phyloP scores from a whole-genome alignment of 495 filamentous ascomycete genomes.

The Penicillium dipodomyicola region DNA sequence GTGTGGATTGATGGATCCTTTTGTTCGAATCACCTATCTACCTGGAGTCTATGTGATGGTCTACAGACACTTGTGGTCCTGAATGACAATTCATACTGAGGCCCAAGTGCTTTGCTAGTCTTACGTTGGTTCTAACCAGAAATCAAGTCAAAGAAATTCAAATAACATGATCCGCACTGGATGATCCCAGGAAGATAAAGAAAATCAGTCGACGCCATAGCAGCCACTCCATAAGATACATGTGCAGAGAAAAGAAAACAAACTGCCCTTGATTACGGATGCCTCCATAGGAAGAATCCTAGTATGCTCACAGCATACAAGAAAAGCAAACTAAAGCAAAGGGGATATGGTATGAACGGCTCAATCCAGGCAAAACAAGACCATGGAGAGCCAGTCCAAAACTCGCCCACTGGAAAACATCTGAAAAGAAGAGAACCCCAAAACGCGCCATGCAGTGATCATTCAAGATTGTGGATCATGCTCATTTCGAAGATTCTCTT shows the following conservation, averaged over 20 bases:
- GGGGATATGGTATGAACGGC: slow-evolving; percentile 9
- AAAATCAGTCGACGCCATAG: slow-evolving; percentile 28
- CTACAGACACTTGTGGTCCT: neutral
- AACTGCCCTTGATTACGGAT: neutral
- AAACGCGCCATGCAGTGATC: slow-evolving; percentile 30
- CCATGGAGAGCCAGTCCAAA: slow-evolving; percentile 5
- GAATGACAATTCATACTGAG: slow-evolving; percentile 5
- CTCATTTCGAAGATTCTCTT: slow-evolving; percentile 16
- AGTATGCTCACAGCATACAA: slow-evolving; percentile 8
- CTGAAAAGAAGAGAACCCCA: slow-evolving; percentile 11
- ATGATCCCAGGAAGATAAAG: slow-evolving; percentile 17
- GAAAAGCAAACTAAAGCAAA: slow-evolving; percentile 14
- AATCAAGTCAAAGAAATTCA: slow-evolving; percentile 3
- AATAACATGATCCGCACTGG: slow-evolving; percentile 17
- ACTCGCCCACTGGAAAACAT: slow-evolving; percentile 10
- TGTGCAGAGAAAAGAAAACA: slow-evolving; percentile 19
- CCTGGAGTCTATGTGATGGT: neutral
- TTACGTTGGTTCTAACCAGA: slow-evolving; percentile 21
- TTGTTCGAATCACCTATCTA: too few relatives aligned
- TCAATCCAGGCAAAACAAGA: slow-evolving; percentile 6
- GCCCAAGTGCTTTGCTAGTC: slow-evolving; percentile 3
- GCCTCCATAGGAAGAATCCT: neutral
- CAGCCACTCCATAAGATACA: slow-evolving; percentile 34
- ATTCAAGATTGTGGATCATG: slow-evolving; percentile 24
- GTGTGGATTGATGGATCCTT: too few relatives aligned